Base-by-base conservation (phyloP, 2,329 filamentous ascomycete genomes). In the Pseudomassariella vexata region DNA sequence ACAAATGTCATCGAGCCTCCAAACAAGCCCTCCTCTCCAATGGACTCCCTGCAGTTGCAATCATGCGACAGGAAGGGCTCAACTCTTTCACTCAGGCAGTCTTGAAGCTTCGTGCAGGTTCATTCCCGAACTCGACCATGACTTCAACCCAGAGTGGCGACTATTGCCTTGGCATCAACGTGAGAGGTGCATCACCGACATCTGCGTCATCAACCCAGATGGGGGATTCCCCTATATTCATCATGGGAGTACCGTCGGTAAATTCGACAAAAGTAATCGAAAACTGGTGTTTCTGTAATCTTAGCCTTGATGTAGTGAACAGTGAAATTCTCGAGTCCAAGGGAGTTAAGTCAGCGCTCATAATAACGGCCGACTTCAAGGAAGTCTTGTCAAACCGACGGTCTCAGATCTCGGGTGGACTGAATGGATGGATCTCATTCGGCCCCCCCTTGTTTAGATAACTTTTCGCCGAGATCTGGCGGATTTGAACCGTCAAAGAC, bases 321-420 rank as follows among this genome's bases (percentile, higher is more conserved):
- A 70, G 69, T 41, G 65, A 66, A 5, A 62, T 70, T 14, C 53
- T 70, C 3, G 66, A 70, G 41, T 62, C 61, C 15, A 68, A 70
- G 38, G 66, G 66, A 17, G 63, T 60, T n/a, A 61, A 59, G 19
- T 58, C 65, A 2, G 65, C 57, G 1, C 50, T 70, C 2, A 50
- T 70, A 19, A 63, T 69, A 9, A 70, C 66, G 1, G 55, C 59
- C 3, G 66, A 66, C 4, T 65, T 69, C 48, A 68, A 67, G 39
- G 65, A 69, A 41, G 59, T 70, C 26, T 48, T 70, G 29, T 59
- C 59, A 0, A 49, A 66, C 9, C 52, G 66, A 7, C 53, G 66
- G 17, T 67, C 63, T 14, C 65, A 70, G 34, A 70, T 71, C n/a
- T 66, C 66, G 1, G 67, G 67, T 4, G 64, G 64, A 3, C 46